Conservation (phyloP, 2,329 filamentous ascomycete species). For the Alternaria metachromatica region DNA sequence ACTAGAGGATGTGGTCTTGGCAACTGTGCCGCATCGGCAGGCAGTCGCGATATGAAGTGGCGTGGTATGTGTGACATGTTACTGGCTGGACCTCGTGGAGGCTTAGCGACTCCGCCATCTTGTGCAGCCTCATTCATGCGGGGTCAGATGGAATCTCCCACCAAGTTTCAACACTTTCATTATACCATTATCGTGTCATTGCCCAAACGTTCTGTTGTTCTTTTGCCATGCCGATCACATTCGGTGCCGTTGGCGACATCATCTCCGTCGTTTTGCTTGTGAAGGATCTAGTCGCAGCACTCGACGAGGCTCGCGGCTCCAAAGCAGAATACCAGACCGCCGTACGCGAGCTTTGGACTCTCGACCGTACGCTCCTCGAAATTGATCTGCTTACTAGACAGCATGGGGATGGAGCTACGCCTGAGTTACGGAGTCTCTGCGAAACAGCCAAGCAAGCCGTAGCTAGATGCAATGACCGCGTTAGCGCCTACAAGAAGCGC, state of each 20-base stretch:
- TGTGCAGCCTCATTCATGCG: background rate
- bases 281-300: conserved; percentile 36
- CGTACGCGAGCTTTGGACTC: conserved; percentile 31
- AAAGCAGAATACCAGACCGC: conserved; percentile 38
- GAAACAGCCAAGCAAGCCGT: background rate
- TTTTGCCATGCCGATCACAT: background rate
- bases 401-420: background rate
- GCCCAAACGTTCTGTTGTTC: too few species aligned
- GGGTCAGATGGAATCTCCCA: background rate
- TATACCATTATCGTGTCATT: too few species aligned
- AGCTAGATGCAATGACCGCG: background rate
- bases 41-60: background rate
- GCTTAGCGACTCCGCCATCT: background rate
- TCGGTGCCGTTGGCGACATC: conserved; percentile 24
- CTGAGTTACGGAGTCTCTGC: background rate
- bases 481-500: background rate
- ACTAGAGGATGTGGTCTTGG: background rate
- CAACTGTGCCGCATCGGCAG: background rate
- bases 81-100: background rate
- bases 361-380: conserved; percentile 22
- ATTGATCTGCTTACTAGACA: conserved; percentile 18
- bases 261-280: conserved; percentile 34
- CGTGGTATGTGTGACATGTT: background rate
- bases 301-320: conserved; percentile 39
- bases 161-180: too few species aligned